Evolutionary conservation across 306 rosid species (phyloP), one percentile per base, ranked within the genome.

Genomic region (Glycine soja): DNA sequence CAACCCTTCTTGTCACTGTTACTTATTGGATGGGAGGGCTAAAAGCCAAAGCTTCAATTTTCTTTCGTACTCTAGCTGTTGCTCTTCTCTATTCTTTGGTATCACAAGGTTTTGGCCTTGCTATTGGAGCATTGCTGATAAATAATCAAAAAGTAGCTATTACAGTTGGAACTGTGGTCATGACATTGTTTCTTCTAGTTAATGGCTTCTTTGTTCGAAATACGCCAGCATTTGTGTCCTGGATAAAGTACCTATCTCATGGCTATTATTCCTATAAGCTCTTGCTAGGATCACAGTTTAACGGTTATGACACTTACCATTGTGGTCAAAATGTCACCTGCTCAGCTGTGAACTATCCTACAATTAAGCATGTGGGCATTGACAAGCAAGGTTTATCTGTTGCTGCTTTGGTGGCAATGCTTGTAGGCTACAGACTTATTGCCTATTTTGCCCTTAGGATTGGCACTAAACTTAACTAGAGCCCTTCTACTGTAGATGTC

Each of bases 1-100:
- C 91, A 53, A 66, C 85, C 5, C 15, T 70, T 8, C 86, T 84
- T 52, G 24, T 88, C 34, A 78, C 78, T 16, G 80, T 89, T 47
- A 77, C 89, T 11, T 91, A 91, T 54, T 85, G 81, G 82, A 91
- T 88, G 90, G 88, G 76, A n/a, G 91, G 90, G 48, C 87, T 86
- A 11, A 91, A 86, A 79, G 45, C 82, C 54, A 70, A 16, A 62
- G 75, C 79, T 14, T 50, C 61, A n/a, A 52, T 0, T 53, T 80
- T 75, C 85, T 16, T 85, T 43, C 54, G 11, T 19, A 80, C 82
- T 68, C 85, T 80, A 34, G n/a, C 75, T 45, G 8, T 69, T 13
- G 19, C n/a, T 75, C 75, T 85, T 68, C 78, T 85, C 16, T 74
- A 75, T 72, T 65, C 58, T 7, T 52, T 70, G 70, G 85, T 80